Base-by-base conservation (phyloP, 352 stramenopile genomes). In the Globisporangium lucens region DNA sequence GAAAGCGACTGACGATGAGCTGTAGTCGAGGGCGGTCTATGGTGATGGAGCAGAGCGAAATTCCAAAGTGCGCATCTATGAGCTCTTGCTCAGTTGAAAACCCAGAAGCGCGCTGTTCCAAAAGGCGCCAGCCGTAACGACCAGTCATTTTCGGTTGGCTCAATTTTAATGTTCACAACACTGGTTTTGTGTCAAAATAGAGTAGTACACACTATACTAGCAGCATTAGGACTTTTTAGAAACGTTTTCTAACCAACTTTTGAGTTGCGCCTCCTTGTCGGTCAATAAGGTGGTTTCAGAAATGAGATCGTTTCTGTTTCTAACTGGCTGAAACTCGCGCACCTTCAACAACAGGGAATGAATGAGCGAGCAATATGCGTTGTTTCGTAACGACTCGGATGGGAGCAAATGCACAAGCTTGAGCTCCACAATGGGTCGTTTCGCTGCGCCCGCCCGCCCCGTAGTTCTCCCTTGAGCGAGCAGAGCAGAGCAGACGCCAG, bases 341-440 rank as follows among this genome's bases (percentile, higher is more conserved):
- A 24, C 52, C 27, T 51, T 51, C 43, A 51, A 51, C 17, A 22
- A 20, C 17, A 17, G 24, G 12, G 12, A 7, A n/a, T 56, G 6
- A 35, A 56, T 27, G 17, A 22, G 9, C 20, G 36, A 43, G 13
- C 12, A 13, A 43, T 15, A 38, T 46, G 56, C 62, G 71, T 77
- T 67, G 73, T 79, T 79, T 79, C 70, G 63, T 65, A 77, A 77
- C 63, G 52, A 75, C 58, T 51, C 61, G 52, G 36, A 46, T 29
- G 30, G 17, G 43, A n/a, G 12, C 38, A 13, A 20, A 20, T 46
- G 38, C 6, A 3, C 12, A n/a, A 24, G 12, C 4, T 33, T 24
- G 38, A 56, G 33, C 29, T 27, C 30, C 30, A 33, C 5, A 33
- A 8, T 27, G 38, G 10, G 27, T 56, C 41, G n/a, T 41, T 20